A percentile compares a stretch with the other conserved stretches of the same genome.
phyloP scores from a whole-genome alignment of 805 yeast species.

The Candida verbasci region DNA sequence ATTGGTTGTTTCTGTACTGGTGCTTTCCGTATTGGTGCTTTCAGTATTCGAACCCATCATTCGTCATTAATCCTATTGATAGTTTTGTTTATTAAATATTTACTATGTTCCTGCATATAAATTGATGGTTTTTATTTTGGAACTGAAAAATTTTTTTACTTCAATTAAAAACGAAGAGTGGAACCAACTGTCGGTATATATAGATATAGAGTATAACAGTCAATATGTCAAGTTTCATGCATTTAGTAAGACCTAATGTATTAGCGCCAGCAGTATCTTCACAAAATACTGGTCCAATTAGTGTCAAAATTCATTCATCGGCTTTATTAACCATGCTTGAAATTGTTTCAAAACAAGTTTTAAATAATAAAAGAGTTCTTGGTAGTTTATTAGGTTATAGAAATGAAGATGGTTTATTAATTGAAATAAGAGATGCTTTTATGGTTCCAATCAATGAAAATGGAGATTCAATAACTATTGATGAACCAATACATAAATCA shows the following conservation, averaged over 20 bases:
- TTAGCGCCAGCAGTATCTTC: constrained; percentile 40
- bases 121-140: too few species aligned
- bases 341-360: constrained; percentile 52
- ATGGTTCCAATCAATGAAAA: constrained; percentile 78
- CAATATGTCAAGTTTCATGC: constrained; percentile 34
- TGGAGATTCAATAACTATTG: constrained; percentile 69
- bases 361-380: constrained; percentile 55
- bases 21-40: neutral
- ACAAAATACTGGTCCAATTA: constrained; percentile 45
- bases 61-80: neutral
- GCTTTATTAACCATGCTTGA: constrained; percentile 77
- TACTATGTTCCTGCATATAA: too few species aligned
- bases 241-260: constrained; percentile 48
- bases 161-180: too few species aligned
- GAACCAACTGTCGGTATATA: too few species aligned
- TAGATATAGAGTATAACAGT: too few species aligned
- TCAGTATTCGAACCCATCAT: neutral
- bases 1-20: neutral
- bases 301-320: constrained; percentile 57
- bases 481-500: constrained; percentile 68
- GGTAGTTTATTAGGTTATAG: constrained; percentile 81
- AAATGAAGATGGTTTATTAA: constrained; percentile 76
- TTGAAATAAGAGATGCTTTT: constrained; percentile 71
- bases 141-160: too few species aligned
- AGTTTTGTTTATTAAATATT: neutral